Base-by-base conservation (phyloP, 805 yeast species). In the Ogataea methanolica region DNA sequence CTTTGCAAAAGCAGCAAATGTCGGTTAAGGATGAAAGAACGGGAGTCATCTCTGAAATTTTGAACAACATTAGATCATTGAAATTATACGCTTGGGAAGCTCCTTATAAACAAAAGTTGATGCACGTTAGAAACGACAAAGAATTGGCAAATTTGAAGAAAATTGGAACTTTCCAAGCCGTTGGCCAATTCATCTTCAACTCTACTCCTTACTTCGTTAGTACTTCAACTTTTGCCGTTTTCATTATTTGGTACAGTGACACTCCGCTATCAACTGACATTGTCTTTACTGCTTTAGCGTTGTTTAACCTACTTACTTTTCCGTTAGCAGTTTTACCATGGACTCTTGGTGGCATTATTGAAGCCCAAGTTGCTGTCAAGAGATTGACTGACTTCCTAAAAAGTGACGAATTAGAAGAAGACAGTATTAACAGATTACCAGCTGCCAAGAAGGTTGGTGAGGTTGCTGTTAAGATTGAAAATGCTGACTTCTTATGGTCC, bases 31-130 rank as follows among this genome's bases (percentile, higher is more conserved):
- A 94, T 69, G 86, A 85, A 64, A 83, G 99, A 72, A 87, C 97
- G 11, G 82, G 97, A 56, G 72, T 91, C 39, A 85, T 89, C 46
- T 82, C 88, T 51, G 97, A 92, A 64, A 87, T 92, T 47, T 74
- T 92, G 64, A 88, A 88, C 65, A 92, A 91, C 61, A 88, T 94
- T 65, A 92, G 90, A 70, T 88, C 97, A 12, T 74, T 94, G 63
- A 94, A 94, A 65, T 75, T 95, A 43, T 94, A 94, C 61, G 96
- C 95, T 2, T 94, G 99, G 99, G 99, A 94, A 69, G 70, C 65
- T 33, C 96, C 98, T 3, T 90, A 88, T 63, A 78, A 80, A 60
- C 76, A 74, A 29, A 85, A 85, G 57, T 73, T 95, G 48, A 79
- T 80, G 54, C 70, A 82, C 59, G 96, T 92, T 21, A 85, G 99